Base-by-base conservation (phyloP, 2,329 filamentous ascomycete species). In the Clarireedia sp. region DNA sequence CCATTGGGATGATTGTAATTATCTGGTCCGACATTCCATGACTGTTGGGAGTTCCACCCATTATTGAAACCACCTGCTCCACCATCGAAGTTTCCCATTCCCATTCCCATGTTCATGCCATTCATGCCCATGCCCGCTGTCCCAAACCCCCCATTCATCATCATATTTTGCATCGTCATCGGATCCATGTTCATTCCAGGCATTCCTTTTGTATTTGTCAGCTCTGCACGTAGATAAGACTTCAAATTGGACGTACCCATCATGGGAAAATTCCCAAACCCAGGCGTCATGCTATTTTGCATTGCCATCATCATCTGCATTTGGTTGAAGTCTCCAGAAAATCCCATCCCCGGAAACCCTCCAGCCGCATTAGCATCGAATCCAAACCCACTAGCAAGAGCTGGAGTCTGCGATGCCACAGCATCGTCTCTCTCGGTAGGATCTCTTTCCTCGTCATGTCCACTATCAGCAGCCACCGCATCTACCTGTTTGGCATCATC, bases 1-100 rank as follows among this genome's bases (percentile, higher is more conserved):
- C 75, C 82, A 87, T 83, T 89, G 87, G 83, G 80, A 84, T 83
- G 79, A 84, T 83, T 90, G 85, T 83, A 89, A 86, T 89, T 90
- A 89, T 89, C 86, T 86, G 87, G 85, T 79, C 83, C 65, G 79
- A 83, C 82, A 85, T 85, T 87, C 86, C 86, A 90, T 79, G 85
- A 83, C 76, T 88, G 85, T 75, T 86, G 85, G 78, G 80, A 80
- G 78, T 86, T 87, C 85, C 86, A 89, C 78, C 84, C 85, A 81
- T 85, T 82, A 81, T 86, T 85, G 79, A 83, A 80, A 72, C 82
- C 81, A 62, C 73, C 72, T 66, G 71, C 78, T 70, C 80, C 79
- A 73, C 82, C 81, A 75, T 82, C 81, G 74, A 83, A 84, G 69
- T 83, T 82, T 76, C 83, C 71, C 69, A 76, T 74, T 65, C 73